Percentiles rank a stretch among this genome's conserved stretches.
These are phyloP conservation scores for Irpex sp. DNA, from an alignment of 1,284 basidiomycete species.

Conservation along the genomic window DNA sequence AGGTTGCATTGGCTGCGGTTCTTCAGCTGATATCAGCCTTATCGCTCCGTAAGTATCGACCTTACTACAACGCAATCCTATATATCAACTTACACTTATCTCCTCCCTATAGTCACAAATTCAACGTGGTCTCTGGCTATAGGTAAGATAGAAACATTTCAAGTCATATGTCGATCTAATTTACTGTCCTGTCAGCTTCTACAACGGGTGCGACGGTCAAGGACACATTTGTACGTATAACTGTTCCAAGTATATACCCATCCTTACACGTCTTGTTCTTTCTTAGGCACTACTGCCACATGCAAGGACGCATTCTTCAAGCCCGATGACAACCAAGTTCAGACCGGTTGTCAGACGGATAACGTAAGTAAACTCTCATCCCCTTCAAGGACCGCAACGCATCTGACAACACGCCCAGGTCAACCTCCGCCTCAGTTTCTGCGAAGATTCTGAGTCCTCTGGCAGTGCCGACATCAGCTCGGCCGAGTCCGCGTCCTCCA, in stretches of 20 bases:
- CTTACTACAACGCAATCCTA: neutral
- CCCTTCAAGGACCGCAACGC: neutral
- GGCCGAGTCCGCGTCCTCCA: neutral
- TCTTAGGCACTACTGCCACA: conserved; percentile 4
- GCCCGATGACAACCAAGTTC: conserved; percentile 37
- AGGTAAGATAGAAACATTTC: conserved; percentile 11
- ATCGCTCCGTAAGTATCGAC: conserved; percentile 32
- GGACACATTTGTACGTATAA: conserved; percentile 10
- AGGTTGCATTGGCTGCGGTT: conserved; percentile 33
- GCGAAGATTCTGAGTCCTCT: conserved; percentile 12
- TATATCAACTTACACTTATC: neutral
- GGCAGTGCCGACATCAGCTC: neutral
- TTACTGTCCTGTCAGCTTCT: conserved; percentile 17
- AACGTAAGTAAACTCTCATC: conserved; percentile 18
- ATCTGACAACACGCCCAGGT: conserved; percentile 16
- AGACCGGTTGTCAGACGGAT: conserved; percentile 34
- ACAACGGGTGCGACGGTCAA: conserved; percentile 28
- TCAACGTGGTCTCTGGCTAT: conserved; percentile 30
- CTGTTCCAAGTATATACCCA: neutral
- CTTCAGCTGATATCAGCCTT: conserved; percentile 41
- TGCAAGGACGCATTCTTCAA: conserved; percentile 38
- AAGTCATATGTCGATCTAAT: neutral
- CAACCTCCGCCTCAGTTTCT: conserved; percentile 32
- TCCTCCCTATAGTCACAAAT: conserved; percentile 25
- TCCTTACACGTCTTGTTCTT: neutral